phyloP scores from a whole-genome alignment of 148 eudicot species.

The Pouteria glomerata region DNA sequence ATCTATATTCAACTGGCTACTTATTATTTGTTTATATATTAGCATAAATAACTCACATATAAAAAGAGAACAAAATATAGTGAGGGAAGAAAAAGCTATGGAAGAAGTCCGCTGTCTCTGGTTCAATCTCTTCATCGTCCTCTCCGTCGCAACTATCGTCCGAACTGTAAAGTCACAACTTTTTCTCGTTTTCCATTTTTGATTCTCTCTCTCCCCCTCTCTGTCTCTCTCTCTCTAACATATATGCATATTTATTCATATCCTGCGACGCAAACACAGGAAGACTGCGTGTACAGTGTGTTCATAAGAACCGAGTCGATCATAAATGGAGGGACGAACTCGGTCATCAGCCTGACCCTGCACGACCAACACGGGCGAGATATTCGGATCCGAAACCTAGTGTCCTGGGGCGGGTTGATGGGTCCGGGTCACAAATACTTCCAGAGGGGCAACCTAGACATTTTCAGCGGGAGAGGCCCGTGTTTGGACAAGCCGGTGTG shows the following conservation, averaged over 20 bases:
- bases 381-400: constrained; percentile 44
- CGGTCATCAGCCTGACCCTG: constrained; percentile 47
- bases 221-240: not conserved
- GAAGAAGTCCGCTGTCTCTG: constrained; percentile 17
- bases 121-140: constrained; percentile 32
- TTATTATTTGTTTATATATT: too few species aligned
- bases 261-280: too few species aligned
- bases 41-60: too few species aligned
- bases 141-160: constrained; percentile 29
- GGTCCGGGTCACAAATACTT: constrained; percentile 67
- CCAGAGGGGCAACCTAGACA: constrained; percentile 76
- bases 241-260: not conserved
- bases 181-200: too few species aligned
- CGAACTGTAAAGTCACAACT: too few species aligned
- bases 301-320: constrained; percentile 75
- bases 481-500: constrained; percentile 60
- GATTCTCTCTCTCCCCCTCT: too few species aligned
- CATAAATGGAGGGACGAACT: constrained; percentile 78
- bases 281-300: constrained; percentile 64
- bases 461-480: constrained; percentile 70
- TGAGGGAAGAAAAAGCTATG: constrained; percentile 18
- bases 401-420: constrained; percentile 86
- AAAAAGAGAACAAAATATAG: too few species aligned
- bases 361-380: constrained; percentile 49
- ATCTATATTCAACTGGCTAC: too few species aligned